These are phyloP conservation scores for Phialocephala subalpina DNA, from an alignment of 2,329 filamentous ascomycete genomes.

Conservation along the genomic window DNA sequence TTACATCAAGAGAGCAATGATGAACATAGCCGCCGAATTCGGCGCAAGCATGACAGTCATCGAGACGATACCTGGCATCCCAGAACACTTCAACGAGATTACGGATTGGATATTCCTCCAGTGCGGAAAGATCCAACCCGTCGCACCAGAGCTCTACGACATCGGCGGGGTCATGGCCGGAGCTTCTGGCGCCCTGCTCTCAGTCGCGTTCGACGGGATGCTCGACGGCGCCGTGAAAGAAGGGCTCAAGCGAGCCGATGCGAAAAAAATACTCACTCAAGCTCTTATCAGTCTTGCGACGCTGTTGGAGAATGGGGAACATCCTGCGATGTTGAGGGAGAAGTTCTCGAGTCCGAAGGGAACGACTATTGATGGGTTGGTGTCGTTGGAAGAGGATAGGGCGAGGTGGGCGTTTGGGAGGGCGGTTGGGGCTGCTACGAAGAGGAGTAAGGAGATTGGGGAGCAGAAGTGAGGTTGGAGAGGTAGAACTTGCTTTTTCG, in stretches of 20 bases:
- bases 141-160: constrained; percentile 75
- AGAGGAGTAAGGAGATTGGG: constrained; percentile 44
- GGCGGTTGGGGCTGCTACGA: constrained; percentile 74
- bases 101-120: constrained; percentile 81
- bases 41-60: constrained; percentile 86
- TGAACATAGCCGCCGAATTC: constrained; percentile 83
- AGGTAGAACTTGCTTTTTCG: not conserved
- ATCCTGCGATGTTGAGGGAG: constrained; percentile 77
- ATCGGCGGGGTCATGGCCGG: constrained; percentile 77
- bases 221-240: constrained; percentile 82
- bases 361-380: constrained; percentile 78
- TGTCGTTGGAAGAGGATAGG: constrained; percentile 77
- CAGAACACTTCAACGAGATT: constrained; percentile 61
- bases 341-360: constrained; percentile 80
- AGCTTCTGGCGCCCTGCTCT: constrained; percentile 78
- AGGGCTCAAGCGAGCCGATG: constrained; percentile 77
- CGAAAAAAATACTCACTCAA: constrained; percentile 80
- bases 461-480: constrained; percentile 11
- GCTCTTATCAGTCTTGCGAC: constrained; percentile 65
- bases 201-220: constrained; percentile 77
- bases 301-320: constrained; percentile 68
- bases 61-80: constrained; percentile 57
- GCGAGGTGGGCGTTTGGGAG: constrained; percentile 72
- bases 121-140: constrained; percentile 73
- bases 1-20: constrained; percentile 80